Conservation (phyloP, 2,329 filamentous ascomycete genomes). For the Aureobasidium zeae region DNA sequence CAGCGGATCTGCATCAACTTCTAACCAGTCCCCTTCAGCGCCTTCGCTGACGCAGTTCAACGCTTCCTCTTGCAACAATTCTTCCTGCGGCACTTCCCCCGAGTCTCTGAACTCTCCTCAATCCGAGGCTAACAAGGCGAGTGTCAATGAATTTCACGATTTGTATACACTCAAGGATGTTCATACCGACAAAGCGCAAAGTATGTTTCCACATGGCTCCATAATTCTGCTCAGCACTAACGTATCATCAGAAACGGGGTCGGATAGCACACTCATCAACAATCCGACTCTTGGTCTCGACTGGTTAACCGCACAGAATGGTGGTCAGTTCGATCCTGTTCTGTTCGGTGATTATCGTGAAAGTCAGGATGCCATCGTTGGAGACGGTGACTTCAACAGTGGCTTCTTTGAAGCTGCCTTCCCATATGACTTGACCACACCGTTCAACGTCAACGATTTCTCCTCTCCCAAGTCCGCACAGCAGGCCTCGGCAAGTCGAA, state of each 20-base stretch:
- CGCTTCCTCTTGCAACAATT: slow-evolving; percentile 53
- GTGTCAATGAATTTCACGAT: slow-evolving; percentile 16
- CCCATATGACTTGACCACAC: slow-evolving; percentile 61
- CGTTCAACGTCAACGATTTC: slow-evolving; percentile 52
- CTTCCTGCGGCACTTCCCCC: slow-evolving; percentile 60
- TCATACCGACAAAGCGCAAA: slow-evolving; percentile 11
- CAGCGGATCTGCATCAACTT: slow-evolving; percentile 35
- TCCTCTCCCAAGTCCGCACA: slow-evolving; percentile 26
- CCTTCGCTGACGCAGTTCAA: slow-evolving; percentile 44
- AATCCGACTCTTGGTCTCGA: slow-evolving; percentile 44
- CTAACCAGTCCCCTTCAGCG: slow-evolving; percentile 43
- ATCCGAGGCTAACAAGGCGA: slow-evolving; percentile 39
- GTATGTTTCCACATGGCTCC: neutral
- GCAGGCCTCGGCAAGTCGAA: slow-evolving; percentile 31
- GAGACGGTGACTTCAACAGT: slow-evolving; percentile 54
- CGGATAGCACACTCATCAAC: neutral
- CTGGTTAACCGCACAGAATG: slow-evolving; percentile 71
- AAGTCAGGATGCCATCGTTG: slow-evolving; percentile 69
- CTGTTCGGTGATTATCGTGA: slow-evolving; percentile 90
- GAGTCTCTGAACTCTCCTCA: slow-evolving; percentile 63
- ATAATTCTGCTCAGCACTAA: neutral
- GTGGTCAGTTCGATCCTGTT: slow-evolving; percentile 80
- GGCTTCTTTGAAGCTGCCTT: slow-evolving; percentile 64
- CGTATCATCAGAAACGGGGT: slow-evolving; percentile 1
- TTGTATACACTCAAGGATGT: slow-evolving; percentile 12